phyloP scores from a whole-genome alignment of 1,284 basidiomycete species.

The Cryptococcus sp. region DNA sequence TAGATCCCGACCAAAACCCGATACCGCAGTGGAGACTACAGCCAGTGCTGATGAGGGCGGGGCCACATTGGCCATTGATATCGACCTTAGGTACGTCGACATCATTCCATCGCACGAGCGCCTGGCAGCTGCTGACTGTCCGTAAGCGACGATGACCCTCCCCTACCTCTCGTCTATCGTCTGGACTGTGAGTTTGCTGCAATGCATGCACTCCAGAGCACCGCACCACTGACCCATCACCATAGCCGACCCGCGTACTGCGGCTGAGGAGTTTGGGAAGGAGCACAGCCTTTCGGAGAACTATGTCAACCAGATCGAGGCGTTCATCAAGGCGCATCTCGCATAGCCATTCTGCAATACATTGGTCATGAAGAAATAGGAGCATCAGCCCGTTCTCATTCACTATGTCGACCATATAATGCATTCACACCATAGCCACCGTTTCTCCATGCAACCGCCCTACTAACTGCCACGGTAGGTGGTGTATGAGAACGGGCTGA shows the following conservation, averaged over 20 bases:
- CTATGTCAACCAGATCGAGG: slow-evolving; percentile 35
- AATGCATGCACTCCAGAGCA: not conserved
- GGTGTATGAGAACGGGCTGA: slow-evolving; percentile 88
- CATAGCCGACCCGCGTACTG: slow-evolving; percentile 25
- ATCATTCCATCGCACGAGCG: not conserved
- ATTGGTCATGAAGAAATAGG: too few relatives aligned
- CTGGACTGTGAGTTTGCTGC: slow-evolving; percentile 16
- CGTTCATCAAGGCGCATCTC: slow-evolving; percentile 26
- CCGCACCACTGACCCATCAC: not conserved
- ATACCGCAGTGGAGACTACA: too few relatives aligned
- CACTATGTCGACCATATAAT: not conserved
- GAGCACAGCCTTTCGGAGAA: slow-evolving; percentile 26
- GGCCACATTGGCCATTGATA: slow-evolving; percentile 19
- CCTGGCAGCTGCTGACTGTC: not conserved
- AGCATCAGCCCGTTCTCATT: too few relatives aligned
- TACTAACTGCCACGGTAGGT: slow-evolving; percentile 80
- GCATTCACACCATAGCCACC: not conserved
- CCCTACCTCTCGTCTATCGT: slow-evolving; percentile 21
- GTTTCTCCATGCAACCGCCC: not conserved
- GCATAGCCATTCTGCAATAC: too few relatives aligned
- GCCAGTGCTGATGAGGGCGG: too few relatives aligned
- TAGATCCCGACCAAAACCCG: too few relatives aligned
- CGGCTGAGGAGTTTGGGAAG: slow-evolving; percentile 26
- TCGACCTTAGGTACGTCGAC: slow-evolving; percentile 26
- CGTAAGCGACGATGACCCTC: slow-evolving; percentile 28